phyloP scores from a whole-genome alignment of 176 grass and related monocot genomes.

The Tillandsia fasciculata region DNA sequence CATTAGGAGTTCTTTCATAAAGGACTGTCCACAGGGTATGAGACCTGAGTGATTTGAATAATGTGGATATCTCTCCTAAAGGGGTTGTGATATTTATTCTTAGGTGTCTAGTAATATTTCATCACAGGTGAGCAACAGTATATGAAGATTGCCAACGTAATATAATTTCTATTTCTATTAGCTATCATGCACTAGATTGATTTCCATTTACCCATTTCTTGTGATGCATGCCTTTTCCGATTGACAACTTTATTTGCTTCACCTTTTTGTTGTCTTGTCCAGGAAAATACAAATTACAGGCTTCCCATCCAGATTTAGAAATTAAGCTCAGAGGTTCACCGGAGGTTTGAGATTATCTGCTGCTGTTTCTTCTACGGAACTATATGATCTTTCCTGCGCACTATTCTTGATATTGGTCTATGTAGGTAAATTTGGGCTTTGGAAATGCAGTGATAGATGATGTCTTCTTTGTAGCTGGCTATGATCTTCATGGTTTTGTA shows the following conservation, averaged over 20 bases:
- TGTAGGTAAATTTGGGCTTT: slow-evolving; percentile 78
- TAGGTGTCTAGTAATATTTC: neutral
- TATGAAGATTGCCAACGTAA: neutral
- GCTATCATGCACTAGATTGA: neutral
- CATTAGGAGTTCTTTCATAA: neutral
- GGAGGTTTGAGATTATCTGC: slow-evolving; percentile 44
- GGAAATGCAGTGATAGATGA: slow-evolving; percentile 72
- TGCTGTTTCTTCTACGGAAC: slow-evolving; percentile 18
- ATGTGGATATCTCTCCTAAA: neutral
- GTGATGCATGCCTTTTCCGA: neutral
- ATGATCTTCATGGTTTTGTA: slow-evolving; percentile 76
- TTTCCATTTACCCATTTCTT: neutral
- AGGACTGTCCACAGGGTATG: neutral
- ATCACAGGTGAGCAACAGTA: neutral
- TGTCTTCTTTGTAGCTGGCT: slow-evolving; percentile 83
- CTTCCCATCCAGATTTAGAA: slow-evolving; percentile 77
- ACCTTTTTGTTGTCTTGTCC: slow-evolving; percentile 20
- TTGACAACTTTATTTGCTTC: neutral
- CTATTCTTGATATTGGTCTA: slow-evolving; percentile 24
- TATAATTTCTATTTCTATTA: neutral
- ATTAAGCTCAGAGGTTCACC: slow-evolving; percentile 56
- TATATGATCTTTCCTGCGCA: slow-evolving; percentile 4
- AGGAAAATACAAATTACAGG: slow-evolving; percentile 73
- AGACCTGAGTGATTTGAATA: neutral
- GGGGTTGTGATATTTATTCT: neutral